These are phyloP conservation scores for Arachnomyces sp. DNA, from an alignment of 2,329 filamentous ascomycete genomes.

Conservation along the genomic window DNA sequence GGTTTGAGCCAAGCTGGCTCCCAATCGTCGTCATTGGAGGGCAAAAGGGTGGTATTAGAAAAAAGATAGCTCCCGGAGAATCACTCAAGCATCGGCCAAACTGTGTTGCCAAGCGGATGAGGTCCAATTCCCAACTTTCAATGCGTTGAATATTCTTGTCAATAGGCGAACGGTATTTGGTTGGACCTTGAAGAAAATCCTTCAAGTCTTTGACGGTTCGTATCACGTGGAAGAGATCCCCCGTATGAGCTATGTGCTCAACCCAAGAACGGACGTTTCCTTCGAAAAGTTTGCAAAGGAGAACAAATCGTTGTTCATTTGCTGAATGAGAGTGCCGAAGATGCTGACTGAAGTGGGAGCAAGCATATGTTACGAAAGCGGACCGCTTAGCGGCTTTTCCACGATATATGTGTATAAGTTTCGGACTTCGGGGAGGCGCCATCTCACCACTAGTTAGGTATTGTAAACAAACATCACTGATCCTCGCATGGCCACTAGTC, in stretches of 20 bases:
- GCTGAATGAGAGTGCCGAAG: too few species aligned
- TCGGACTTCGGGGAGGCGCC: too few species aligned
- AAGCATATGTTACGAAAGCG: conserved; percentile 22
- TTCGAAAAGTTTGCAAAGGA: conserved; percentile 22
- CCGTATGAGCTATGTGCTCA: conserved; percentile 14
- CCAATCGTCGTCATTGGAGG: conserved; percentile 16
- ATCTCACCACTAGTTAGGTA: conserved; percentile 27
- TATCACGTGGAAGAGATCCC: conserved; percentile 7
- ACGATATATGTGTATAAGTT: too few species aligned
- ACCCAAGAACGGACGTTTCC: conserved; percentile 31
- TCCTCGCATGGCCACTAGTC: conserved; percentile 21
- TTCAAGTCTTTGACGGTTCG: conserved; percentile 10
- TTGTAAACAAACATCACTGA: conserved; percentile 26
- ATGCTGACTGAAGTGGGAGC: conserved; percentile 26
- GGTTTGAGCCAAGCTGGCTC: conserved; percentile 13
- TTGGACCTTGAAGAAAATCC: conserved; percentile 7
- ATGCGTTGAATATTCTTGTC: conserved; percentile 17
- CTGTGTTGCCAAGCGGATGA: conserved; percentile 24
- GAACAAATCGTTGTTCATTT: too few species aligned
- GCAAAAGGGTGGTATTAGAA: conserved; percentile 30
- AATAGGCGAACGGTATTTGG: conserved; percentile 17
- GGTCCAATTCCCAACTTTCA: conserved; percentile 24
- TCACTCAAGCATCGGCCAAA: conserved; percentile 23
- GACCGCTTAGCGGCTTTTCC: conserved; percentile 8
- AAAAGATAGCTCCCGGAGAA: conserved; percentile 28